Evolutionary conservation across 2,329 filamentous ascomycete species (phyloP).

Genomic region (Bimuria novae-zelandiae): DNA sequence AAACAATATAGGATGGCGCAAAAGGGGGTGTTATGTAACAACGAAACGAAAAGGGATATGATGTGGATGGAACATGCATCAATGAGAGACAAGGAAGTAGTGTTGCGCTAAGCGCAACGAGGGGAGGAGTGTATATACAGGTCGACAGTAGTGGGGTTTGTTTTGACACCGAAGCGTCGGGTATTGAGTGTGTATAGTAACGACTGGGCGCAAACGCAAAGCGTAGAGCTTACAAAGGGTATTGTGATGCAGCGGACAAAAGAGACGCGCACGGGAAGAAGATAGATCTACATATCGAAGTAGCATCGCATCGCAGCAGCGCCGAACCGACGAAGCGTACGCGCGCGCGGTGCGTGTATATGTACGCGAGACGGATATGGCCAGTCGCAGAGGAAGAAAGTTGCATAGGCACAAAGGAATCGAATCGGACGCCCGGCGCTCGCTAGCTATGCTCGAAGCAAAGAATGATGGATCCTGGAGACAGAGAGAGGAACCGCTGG

Average conservation of each 20-base stretch:
- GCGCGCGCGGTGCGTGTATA: constrained; percentile 1
- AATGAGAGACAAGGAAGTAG: constrained; percentile 15
- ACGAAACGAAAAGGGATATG: constrained; percentile 8
- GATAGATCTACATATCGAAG: constrained; percentile 5
- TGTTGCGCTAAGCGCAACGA: not conserved
- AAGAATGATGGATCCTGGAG: constrained; percentile 5
- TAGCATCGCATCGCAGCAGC: constrained; percentile 8
- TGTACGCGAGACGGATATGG: constrained; percentile 5
- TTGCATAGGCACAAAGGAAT: constrained; percentile 11
- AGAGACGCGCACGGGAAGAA: constrained; percentile 13
- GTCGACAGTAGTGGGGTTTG: constrained; percentile 5
- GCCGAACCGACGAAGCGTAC: no score
- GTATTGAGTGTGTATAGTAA: constrained; percentile 43
- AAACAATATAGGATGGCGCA: constrained; percentile 1
- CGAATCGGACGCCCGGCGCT: constrained; percentile 22
- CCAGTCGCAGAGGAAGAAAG: constrained; percentile 15
- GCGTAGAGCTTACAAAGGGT: constrained; percentile 22
- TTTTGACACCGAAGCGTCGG: constrained; percentile 31
- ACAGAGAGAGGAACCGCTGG: constrained; percentile 3
- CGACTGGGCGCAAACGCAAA: constrained; percentile 39
- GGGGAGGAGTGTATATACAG: constrained; percentile 11
- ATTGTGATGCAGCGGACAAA: constrained; percentile 17
- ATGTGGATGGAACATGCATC: not conserved
- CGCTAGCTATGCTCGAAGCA: constrained; percentile 21
- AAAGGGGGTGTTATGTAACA: constrained; percentile 8